Base-by-base conservation (phyloP, 805 yeast genomes). In the Zygosaccharomyces lentus region DNA sequence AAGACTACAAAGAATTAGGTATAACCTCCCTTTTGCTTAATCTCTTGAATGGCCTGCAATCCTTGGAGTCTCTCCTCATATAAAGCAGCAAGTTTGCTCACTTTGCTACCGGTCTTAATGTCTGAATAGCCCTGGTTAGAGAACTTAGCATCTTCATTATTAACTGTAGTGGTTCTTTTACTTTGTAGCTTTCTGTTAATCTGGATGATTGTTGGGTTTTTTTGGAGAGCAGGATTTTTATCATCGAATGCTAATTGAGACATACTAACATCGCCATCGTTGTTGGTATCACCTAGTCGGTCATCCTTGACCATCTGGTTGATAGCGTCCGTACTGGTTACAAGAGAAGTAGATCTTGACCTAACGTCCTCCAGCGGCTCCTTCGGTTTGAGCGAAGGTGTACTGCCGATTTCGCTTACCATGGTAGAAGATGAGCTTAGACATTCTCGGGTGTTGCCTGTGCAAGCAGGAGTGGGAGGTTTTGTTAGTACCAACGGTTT, bases 1-100 rank as follows among this genome's bases (percentile, higher is more conserved):
- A 12, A 7, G 10, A 13, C 40, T 23, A 25, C 30, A 12, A 15
- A 37, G 17, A 37, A 7, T 17, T 17, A 26, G n/a, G 19, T 38
- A 26, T 25, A 27, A 27, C 31, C 31, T 9, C 24, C 34, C 25
- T 38, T 38, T 30, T 43, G 47, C 30, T 61, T 65, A 26, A 68
- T 55, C 38, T 67, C 67, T 27, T 63, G 58, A 49, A 68, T 56
- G 2, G 64, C 64, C 41, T 66, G 59, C n/a, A 69, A 50, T 12
- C 73, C 73, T 50, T 58, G 66, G 5, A 70, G 44, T 52, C 83
- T 67, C 57, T 82, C 86, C 57, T 82, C 89, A 52, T 78, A 82
- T 32, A 82, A 62, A 47, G 73, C 75, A 1, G 87, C 84, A 48
- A 82, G 66, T 56, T 77, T 81, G 9, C 80, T 77, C 1, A 82